phyloP scores from a whole-genome alignment of 257 asterid species.

The Jacaranda copaia region DNA sequence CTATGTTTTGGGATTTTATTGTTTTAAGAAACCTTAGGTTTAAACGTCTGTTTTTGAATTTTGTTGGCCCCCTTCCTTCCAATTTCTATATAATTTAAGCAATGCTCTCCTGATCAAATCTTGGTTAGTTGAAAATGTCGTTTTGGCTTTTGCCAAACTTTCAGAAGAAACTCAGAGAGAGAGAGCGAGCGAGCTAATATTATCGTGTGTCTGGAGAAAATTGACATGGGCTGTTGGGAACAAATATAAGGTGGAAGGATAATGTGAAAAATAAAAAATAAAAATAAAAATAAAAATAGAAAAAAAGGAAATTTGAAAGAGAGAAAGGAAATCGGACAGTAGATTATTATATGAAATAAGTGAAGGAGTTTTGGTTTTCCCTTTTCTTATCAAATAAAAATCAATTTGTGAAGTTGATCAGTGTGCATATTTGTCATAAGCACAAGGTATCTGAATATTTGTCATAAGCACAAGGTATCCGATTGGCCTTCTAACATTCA shows the following conservation, averaged over 20 bases:
- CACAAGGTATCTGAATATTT: too few relatives aligned
- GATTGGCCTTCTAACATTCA: too few relatives aligned
- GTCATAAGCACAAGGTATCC: too few relatives aligned
- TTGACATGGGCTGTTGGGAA: background rate
- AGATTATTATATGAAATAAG: too few relatives aligned
- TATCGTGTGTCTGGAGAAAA: background rate
- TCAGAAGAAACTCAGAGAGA: background rate
- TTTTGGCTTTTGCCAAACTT: background rate
- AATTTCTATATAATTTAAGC: background rate
- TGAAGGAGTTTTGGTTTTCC: too few relatives aligned
- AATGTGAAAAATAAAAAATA: too few relatives aligned
- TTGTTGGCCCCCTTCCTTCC: background rate
- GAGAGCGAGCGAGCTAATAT: background rate
- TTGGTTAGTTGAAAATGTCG: slow-evolving; percentile 16
- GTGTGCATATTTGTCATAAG: too few relatives aligned
- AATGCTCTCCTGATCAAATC: background rate
- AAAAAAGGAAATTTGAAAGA: too few relatives aligned
- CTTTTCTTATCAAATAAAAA: too few relatives aligned
- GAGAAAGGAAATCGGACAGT: too few relatives aligned
- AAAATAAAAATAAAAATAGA: background rate
- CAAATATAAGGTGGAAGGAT: too few relatives aligned
- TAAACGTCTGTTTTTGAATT: slow-evolving; percentile 6
- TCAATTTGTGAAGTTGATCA: too few relatives aligned
- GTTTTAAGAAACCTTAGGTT: background rate
- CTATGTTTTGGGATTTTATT: background rate